A percentile compares a stretch with the other conserved stretches of the same genome.
Evolutionary conservation across 2,329 filamentous ascomycete species (phyloP).

Genomic region (Trichothecium sympodiale): DNA sequence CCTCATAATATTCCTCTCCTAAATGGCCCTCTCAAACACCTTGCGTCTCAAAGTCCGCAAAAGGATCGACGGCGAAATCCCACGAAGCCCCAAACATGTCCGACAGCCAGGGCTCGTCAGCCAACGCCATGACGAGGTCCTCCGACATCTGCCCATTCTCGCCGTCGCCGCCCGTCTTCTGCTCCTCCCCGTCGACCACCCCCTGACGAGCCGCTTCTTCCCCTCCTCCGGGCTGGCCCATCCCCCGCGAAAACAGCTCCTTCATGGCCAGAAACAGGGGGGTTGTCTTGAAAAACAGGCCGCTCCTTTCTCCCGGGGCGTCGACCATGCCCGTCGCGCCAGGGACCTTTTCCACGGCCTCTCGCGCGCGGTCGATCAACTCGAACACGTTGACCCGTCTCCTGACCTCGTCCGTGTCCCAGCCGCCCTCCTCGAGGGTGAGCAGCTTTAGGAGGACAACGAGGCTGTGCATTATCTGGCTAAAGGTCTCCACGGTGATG

Average conservation of each 20-base stretch:
- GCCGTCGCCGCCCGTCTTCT: background rate
- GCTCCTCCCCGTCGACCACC: background rate
- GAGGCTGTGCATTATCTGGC: constrained; percentile 7
- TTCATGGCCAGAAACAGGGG: constrained; percentile 7
- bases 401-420: constrained; percentile 7
- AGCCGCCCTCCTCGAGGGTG: constrained; percentile 5
- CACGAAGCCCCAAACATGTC: background rate
- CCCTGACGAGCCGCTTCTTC: background rate
- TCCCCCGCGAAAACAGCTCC: constrained; percentile 2
- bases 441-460: constrained; percentile 9
- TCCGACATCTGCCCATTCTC: background rate
- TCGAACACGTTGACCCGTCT: constrained; percentile 6
- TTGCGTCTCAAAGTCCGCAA: no score
- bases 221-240: background rate
- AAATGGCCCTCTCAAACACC: no score
- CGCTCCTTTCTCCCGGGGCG: constrained; percentile 2
- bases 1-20: no score
- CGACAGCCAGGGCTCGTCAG: background rate
- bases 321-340: constrained; percentile 6
- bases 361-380: constrained; percentile 6
- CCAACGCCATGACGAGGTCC: background rate
- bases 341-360: constrained; percentile 2
- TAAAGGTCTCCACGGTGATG: constrained; percentile 9
- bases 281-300: constrained; percentile 6
- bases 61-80: no score